Percentiles rank a stretch among this genome's conserved stretches.
Conservation (phyloP, 2,329 filamentous ascomycete species). For the Neofusicoccum kwambonambiense region DNA sequence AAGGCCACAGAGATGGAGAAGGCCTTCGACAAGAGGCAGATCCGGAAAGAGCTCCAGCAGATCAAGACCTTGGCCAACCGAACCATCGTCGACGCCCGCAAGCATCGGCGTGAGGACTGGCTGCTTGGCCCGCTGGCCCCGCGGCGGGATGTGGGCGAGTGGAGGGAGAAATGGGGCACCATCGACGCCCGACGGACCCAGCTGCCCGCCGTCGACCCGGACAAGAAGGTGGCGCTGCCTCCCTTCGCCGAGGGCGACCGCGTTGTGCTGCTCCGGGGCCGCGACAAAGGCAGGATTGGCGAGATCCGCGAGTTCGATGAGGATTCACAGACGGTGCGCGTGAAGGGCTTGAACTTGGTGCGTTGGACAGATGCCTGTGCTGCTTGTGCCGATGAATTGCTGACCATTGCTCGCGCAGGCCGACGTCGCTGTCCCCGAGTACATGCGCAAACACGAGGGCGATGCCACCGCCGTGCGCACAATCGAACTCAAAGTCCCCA, state of each 20-base stretch:
- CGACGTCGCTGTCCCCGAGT: conserved; percentile 44
- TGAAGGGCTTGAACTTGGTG: conserved; percentile 44
- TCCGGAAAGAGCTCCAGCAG: conserved; percentile 22
- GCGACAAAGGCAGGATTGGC: conserved; percentile 81
- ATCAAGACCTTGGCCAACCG: conserved; percentile 23
- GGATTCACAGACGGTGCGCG: conserved; percentile 32
- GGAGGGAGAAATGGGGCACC: conserved; percentile 60
- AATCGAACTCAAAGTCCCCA: conserved; percentile 59
- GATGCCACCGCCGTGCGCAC: conserved; percentile 45
- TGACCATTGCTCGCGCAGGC: conserved; percentile 28
- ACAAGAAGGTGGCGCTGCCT: conserved; percentile 29
- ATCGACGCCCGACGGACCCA: conserved; percentile 36
- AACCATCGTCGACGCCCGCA: conserved; percentile 51
- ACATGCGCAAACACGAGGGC: conserved; percentile 39
- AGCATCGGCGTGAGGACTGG: conserved; percentile 71
- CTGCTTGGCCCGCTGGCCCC: conserved; percentile 75
- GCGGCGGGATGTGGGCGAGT: conserved; percentile 65
- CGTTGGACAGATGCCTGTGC: background rate
- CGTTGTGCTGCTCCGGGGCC: conserved; percentile 76
- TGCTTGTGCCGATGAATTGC: background rate
- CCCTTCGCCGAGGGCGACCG: conserved; percentile 63
- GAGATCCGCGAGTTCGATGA: conserved; percentile 57
- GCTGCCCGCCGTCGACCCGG: conserved; percentile 39
- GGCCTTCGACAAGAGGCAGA: conserved; percentile 26
- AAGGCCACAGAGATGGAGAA: conserved; percentile 23